Conservation (phyloP, 257 asterid species). For the Nicotiana paniculata region DNA sequence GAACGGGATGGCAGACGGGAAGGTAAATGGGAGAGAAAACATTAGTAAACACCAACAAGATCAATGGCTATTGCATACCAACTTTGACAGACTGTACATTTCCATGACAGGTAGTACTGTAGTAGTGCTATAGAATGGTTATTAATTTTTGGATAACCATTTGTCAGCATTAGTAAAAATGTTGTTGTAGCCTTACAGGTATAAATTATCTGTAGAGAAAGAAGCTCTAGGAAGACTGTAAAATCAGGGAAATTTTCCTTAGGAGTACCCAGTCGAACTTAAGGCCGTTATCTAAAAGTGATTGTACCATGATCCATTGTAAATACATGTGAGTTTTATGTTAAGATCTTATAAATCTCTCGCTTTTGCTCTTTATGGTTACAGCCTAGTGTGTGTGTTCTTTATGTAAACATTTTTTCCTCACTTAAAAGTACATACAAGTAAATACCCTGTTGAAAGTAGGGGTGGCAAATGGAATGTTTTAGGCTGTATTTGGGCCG, state of each 20-base stretch:
- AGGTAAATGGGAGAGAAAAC: constrained; percentile 98
- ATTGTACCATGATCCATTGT: background rate
- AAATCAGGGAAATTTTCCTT: background rate
- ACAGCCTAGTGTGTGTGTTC: background rate
- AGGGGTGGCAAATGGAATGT: no score
- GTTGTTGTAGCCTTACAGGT: background rate
- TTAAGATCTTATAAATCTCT: background rate
- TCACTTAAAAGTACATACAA: no score
- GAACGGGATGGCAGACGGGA: constrained; percentile 85
- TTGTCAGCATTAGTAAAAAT: background rate
- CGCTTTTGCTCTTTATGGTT: background rate
- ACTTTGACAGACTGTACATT: background rate
- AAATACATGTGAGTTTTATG: background rate
- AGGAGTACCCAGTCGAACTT: background rate
- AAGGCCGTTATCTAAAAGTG: background rate
- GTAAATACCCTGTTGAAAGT: no score
- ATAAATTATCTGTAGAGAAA: background rate
- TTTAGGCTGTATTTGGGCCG: no score
- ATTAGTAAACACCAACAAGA: constrained; percentile 27
- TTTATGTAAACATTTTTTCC: no score
- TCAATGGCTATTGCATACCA: background rate
- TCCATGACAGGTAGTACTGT: background rate
- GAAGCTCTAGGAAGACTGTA: background rate
- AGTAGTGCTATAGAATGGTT: background rate
- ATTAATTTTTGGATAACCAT: background rate